Percentiles rank a stretch among this genome's conserved stretches.
These are phyloP conservation scores for Penicillium fimorum DNA, from an alignment of 495 filamentous ascomycete species.

Conservation along the genomic window DNA sequence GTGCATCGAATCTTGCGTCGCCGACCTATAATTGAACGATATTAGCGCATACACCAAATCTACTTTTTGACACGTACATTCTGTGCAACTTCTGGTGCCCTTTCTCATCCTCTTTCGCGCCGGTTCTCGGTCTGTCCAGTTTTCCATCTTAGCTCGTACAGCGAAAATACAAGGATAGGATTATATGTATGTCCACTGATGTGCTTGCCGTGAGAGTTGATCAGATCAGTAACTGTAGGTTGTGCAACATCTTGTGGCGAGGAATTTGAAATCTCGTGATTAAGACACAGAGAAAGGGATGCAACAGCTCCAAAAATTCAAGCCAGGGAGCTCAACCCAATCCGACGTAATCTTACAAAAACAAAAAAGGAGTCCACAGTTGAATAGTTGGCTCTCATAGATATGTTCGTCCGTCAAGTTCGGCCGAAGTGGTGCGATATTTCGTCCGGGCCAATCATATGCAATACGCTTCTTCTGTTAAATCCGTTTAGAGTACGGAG, in stretches of 20 bases:
- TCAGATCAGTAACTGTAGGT: neutral
- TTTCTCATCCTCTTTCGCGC: constrained; percentile 42
- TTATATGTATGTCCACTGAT: neutral
- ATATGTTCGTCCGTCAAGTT: constrained; percentile 25
- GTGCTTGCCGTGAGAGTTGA: neutral
- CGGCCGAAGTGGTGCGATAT: constrained; percentile 17
- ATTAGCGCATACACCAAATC: neutral
- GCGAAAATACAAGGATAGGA: neutral
- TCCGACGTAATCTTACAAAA: constrained; percentile 1
- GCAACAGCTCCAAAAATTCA: neutral
- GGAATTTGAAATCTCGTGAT: neutral
- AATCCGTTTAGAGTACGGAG: neutral
- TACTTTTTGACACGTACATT: constrained; percentile 29
- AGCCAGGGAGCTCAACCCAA: neutral
- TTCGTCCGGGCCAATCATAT: constrained; percentile 9
- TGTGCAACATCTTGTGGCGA: neutral
- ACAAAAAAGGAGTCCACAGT: neutral
- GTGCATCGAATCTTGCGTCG: constrained; percentile 45
- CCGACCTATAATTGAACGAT: constrained; percentile 25
- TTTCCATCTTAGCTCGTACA: constrained; percentile 14
- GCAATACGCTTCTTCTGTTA: neutral
- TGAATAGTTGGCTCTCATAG: neutral
- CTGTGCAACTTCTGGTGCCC: constrained; percentile 41
- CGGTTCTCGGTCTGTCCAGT: constrained; percentile 27
- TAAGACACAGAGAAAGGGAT: neutral